phyloP scores from a whole-genome alignment of 1,284 basidiomycete genomes.

The Trichosporon inkin region DNA sequence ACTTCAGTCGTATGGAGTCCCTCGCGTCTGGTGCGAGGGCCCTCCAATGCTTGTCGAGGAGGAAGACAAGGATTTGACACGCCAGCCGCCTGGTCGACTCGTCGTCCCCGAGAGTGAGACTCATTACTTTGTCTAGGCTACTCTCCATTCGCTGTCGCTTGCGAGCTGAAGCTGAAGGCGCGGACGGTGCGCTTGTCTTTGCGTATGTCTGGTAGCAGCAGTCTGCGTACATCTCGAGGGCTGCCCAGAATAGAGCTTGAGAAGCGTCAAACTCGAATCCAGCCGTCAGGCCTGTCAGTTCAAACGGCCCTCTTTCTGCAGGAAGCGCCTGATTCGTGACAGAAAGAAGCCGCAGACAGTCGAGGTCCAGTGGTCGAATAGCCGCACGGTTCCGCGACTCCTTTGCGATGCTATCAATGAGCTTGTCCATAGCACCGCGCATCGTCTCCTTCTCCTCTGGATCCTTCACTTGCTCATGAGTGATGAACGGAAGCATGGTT shows the following conservation, averaged over 20 bases:
- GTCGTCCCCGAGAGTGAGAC: conserved; percentile 52
- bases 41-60: conserved; percentile 70
- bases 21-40: conserved; percentile 60
- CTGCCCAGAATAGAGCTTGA: conserved; percentile 74
- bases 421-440: conserved; percentile 56
- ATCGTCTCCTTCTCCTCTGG: conserved; percentile 26
- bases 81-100: conserved; percentile 52
- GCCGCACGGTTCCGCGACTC: conserved; percentile 65
- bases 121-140: conserved; percentile 60
- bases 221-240: conserved; percentile 78
- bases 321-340: background rate
- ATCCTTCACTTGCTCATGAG: conserved; percentile 36
- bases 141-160: conserved; percentile 53
- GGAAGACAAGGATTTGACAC: conserved; percentile 76
- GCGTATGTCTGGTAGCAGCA: conserved; percentile 55
- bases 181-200: background rate
- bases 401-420: conserved; percentile 54
- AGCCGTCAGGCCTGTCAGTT: conserved; percentile 40
- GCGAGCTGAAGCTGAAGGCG: conserved; percentile 22
- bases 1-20: conserved; percentile 56
- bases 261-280: conserved; percentile 66
- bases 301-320: conserved; percentile 21
- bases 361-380: conserved; percentile 57
- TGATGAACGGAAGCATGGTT: conserved; percentile 67
- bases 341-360: conserved; percentile 36